A percentile compares a stretch with the other conserved stretches of the same genome.
phyloP scores from a whole-genome alignment of 2,329 filamentous ascomycete genomes.

The Trichoderma lentiforme region DNA sequence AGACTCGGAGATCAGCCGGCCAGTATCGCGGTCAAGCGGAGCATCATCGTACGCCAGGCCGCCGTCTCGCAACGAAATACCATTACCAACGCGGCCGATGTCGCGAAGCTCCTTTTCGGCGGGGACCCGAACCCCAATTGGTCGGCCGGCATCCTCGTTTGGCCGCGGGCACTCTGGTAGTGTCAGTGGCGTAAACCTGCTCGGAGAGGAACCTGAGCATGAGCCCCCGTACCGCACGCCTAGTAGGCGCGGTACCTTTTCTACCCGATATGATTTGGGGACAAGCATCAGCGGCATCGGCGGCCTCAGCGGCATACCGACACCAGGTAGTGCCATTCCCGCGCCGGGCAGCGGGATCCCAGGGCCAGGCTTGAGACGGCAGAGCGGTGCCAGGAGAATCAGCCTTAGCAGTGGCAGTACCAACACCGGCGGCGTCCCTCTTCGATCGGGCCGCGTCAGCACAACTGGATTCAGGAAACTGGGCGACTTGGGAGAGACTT shows the following conservation, averaged over 20 bases:
- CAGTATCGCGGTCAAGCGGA: constrained; percentile 68
- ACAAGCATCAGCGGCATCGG: constrained; percentile 38
- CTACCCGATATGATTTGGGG: constrained; percentile 46
- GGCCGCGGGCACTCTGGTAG: constrained; percentile 59
- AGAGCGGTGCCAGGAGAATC: constrained; percentile 43
- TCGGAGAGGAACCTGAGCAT: constrained; percentile 44
- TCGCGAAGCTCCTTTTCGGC: constrained; percentile 61
- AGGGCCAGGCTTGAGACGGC: constrained; percentile 42
- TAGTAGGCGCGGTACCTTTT: constrained; percentile 53
- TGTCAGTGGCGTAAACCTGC: constrained; percentile 46
- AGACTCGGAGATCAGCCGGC: constrained; percentile 50
- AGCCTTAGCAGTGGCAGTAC: constrained; percentile 45
- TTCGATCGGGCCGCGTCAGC: constrained; percentile 28
- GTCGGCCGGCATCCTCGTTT: constrained; percentile 69
- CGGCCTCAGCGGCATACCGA: constrained; percentile 38
- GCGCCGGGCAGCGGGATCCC: constrained; percentile 46
- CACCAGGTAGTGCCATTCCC: constrained; percentile 45
- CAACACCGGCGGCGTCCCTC: constrained; percentile 38
- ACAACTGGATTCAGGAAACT: constrained; percentile 39
- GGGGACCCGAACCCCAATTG: constrained; percentile 62
- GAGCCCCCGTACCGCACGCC: constrained; percentile 47
- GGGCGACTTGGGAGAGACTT: constrained; percentile 54
- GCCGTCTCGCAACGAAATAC: constrained; percentile 52
- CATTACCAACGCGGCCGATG: constrained; percentile 55
- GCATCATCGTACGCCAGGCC: constrained; percentile 54